Percentiles rank a stretch among this genome's conserved stretches.
These are phyloP conservation scores for Podaxis sp. DNA, from an alignment of 768 basidiomycete genomes.

Conservation along the genomic window DNA sequence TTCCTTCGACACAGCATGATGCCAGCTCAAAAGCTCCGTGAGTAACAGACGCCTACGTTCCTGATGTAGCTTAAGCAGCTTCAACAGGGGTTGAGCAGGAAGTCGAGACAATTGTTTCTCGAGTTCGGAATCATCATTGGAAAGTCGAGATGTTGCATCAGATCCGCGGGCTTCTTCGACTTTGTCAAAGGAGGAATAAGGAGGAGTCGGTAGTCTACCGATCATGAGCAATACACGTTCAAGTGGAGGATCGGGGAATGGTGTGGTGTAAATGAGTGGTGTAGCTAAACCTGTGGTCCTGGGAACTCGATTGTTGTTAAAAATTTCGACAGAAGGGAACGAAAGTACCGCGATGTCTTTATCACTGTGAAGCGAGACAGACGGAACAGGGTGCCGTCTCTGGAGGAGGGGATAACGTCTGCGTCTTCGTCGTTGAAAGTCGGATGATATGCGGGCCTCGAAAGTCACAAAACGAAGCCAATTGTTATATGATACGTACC, in stretches of 20 bases:
- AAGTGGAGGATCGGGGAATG: neutral
- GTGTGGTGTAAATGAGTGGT: neutral
- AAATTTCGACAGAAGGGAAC: neutral
- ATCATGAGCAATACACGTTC: constrained; percentile 32
- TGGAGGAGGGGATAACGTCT: neutral
- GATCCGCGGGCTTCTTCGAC: constrained; percentile 27
- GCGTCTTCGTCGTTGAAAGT: no score
- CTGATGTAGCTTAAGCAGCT: neutral
- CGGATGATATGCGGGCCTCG: no score
- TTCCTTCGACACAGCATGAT: no score
- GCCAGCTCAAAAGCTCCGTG: neutral
- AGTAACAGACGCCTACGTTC: neutral
- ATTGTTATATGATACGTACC: no score
- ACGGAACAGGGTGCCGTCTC: neutral
- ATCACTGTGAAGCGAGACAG: neutral
- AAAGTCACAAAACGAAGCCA: no score
- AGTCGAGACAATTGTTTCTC: neutral
- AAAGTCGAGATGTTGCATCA: constrained; percentile 40
- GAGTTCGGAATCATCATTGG: neutral
- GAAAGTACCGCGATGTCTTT: neutral
- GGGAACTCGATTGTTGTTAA: neutral
- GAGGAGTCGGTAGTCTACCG: constrained; percentile 34
- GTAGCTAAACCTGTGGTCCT: neutral
- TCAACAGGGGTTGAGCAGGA: neutral
- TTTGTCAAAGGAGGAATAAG: constrained; percentile 37